Conservation (phyloP, 305 asterid genomes). For the Fraxinus sp. region DNA sequence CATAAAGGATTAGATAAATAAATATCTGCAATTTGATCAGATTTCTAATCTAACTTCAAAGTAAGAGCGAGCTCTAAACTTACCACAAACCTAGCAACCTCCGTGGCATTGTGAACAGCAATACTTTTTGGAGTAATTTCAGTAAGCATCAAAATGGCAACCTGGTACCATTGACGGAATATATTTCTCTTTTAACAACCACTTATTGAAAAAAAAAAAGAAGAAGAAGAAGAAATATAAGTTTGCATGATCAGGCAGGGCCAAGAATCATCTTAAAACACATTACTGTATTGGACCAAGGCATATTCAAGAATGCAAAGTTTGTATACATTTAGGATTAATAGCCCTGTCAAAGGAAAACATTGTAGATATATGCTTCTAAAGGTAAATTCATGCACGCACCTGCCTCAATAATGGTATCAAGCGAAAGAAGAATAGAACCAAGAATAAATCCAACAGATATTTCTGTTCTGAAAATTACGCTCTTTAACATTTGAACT, state of each 20-base stretch:
- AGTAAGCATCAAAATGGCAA: slow-evolving; percentile 73
- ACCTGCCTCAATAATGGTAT: neutral
- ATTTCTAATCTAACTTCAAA: slow-evolving; percentile 8
- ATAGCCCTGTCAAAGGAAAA: neutral
- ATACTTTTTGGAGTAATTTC: slow-evolving; percentile 24
- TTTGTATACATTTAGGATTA: neutral
- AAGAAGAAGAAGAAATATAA: neutral
- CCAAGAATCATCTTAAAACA: slow-evolving; percentile 8
- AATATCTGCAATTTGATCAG: neutral
- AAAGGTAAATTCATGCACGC: neutral
- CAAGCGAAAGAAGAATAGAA: neutral
- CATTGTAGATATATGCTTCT: neutral
- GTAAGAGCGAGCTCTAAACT: slow-evolving; percentile 37
- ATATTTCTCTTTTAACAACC: slow-evolving; percentile 25
- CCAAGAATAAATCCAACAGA: neutral
- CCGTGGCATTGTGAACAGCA: neutral
- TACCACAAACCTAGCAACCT: slow-evolving; percentile 70
- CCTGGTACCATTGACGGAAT: slow-evolving; percentile 3
- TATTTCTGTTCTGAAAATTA: neutral
- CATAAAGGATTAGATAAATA: neutral
- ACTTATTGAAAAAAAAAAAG: neutral
- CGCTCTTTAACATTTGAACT: neutral
- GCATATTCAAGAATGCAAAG: neutral
- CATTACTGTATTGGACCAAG: neutral
- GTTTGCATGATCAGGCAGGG: neutral